Evolutionary conservation across 73 alveolate genomes (phyloP), one percentile per base, ranked within the genome.

Genomic region (Chromera velia): DNA sequence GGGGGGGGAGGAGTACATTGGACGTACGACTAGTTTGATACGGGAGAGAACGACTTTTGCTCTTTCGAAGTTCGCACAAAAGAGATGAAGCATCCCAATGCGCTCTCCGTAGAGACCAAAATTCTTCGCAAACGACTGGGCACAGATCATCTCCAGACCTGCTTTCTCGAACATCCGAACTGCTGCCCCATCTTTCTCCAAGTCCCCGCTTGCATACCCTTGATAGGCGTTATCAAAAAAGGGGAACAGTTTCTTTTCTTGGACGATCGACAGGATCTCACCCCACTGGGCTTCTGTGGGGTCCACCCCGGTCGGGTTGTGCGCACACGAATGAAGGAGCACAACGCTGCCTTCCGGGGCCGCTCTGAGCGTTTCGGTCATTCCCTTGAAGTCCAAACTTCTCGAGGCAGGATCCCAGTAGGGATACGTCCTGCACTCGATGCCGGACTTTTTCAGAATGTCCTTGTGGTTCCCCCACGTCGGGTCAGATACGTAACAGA

Each of bases 261-360:
- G 86, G 77, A 91, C 83, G 32, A 91, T 88, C 80, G 89, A 82
- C 34, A 91, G 82, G 34, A 93, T 80, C 71, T 73, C 70, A 75
- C 87, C 71, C 98, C 98, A 93, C 85, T 93, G 92, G 31, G 89
- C 96, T 74, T 88, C 91, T 70, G 93, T 91, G 45, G 96, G 94
- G 88, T 95, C 99, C 33, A 85, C 91, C n/a, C 99, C 99, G 1
- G 99, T 95, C 64, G 99, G 99, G 85, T 95, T 95, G 84, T 95
- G 99, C 0, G 98, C 99, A 84, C 99, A 95, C 62, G 92, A 96
- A 80, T 95, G 99, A 74, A 95, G 88, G 62, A 95, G 86, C 26
- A 95, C 92, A 32, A 95, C 85, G 48, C 98, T 84, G 27, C 93
- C 93, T 70, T 80, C 80, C 34, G 86, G 88, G 33, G 94, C 90